Evolutionary conservation across 169 alveolate genomes (phyloP).

Genomic region (Blepharisma undulans): DNA sequence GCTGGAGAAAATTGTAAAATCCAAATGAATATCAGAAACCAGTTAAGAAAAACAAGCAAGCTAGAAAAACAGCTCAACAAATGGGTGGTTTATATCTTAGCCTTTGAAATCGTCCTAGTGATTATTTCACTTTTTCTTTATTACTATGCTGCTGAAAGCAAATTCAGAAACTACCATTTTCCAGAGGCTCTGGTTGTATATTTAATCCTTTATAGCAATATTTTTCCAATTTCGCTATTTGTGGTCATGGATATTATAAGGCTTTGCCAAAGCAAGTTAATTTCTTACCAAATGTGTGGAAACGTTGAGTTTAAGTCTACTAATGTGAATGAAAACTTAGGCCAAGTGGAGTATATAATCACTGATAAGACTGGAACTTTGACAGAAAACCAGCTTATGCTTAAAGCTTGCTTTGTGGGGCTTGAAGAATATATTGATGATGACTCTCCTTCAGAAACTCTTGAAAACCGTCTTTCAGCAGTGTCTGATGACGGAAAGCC

Average conservation of each 20-base stretch:
- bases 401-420: slow-evolving; percentile 50
- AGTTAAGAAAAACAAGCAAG: slow-evolving; percentile 58
- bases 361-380: slow-evolving; percentile 96
- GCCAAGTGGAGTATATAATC: slow-evolving; percentile 87
- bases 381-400: slow-evolving; percentile 93
- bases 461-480: not conserved
- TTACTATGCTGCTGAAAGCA: slow-evolving; percentile 50
- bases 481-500: not conserved
- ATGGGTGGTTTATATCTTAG: not conserved
- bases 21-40: slow-evolving; percentile 87
- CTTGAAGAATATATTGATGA: not conserved
- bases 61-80: slow-evolving; percentile 58
- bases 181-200: slow-evolving; percentile 75
- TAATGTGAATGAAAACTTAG: slow-evolving; percentile 85
- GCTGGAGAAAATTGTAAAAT: slow-evolving; percentile 87
- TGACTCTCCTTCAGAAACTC: not conserved
- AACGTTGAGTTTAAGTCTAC: slow-evolving; percentile 54
- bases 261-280: slow-evolving; percentile 88
- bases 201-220: slow-evolving; percentile 87
- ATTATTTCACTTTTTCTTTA: slow-evolving; percentile 81
- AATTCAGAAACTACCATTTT: slow-evolving; percentile 86
- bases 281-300: slow-evolving; percentile 77
- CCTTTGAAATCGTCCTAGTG: slow-evolving; percentile 69
- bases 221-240: slow-evolving; percentile 94
- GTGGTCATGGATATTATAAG: slow-evolving; percentile 94